Evolutionary conservation across 2,329 filamentous ascomycete species (phyloP), one percentile per base, ranked within the genome.

Genomic region (Ophiostoma perfectum): DNA sequence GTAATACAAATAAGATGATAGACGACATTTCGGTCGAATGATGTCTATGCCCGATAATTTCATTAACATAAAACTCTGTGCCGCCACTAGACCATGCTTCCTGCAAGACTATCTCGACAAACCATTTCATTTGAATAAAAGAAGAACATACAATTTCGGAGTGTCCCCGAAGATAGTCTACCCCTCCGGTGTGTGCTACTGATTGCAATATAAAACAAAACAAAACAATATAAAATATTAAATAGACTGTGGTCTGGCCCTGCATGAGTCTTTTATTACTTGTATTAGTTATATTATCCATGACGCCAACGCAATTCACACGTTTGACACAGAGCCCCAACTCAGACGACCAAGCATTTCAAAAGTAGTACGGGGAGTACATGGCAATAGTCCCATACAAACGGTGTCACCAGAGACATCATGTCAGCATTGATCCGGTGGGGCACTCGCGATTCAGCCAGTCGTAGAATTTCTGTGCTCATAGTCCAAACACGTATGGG

Each of bases 261-360:
- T 27, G 27, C 27, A 27, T 27, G 27, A 27, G 27, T 27, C 27
- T 27, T 27, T 27, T 27, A 27, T 27, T 27, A 27, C 27, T 27
- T 27, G 27, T 27, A 27, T 27, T 27, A 27, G 27, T 27, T 27
- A 27, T 27, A 27, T 27, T 14, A 9, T 60, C 55, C 55, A 36
- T 27, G 27, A 60, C 38, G 55, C 55, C 55, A 60, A 60, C 27
- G 27, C 27, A 2, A 60, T 6, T 14, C 18, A 5, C 11, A 14
- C 55, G 27, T 60, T 9, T 12, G 11, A 38, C 27, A 55, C 49
- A 55, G 49, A 55, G 49, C 49, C 55, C 27, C 55, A 60, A 60
- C n/a, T 55, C n/a, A 55, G 49, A 55, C n/a, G 18, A 55, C 49
- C 49, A 55, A 55, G 8, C n/a, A 27, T 27, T 55, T 55, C n/a